Percentiles rank a stretch among this genome's conserved stretches.
Conservation (phyloP, 306 rosid genomes). For the Citrullus colocynthis region DNA sequence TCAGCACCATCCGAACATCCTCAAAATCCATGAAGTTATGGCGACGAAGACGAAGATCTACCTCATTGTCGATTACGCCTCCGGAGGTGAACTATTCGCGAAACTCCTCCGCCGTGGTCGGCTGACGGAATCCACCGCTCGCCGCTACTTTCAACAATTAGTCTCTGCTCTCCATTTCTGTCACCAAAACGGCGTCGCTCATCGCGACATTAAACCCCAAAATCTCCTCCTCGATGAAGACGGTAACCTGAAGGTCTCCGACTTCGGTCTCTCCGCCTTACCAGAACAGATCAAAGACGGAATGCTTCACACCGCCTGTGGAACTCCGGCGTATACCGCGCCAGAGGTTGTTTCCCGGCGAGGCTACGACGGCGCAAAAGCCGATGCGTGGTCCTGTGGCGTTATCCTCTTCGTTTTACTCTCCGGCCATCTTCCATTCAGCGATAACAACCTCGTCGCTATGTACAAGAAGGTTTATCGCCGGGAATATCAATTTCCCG, state of each 20-base stretch:
- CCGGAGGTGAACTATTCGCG: conserved; percentile 71
- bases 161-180: conserved; percentile 66
- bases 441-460: conserved; percentile 41
- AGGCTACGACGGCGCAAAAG: conserved; percentile 66
- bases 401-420: conserved; percentile 60
- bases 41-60: conserved; percentile 80
- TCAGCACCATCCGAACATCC: conserved; percentile 60
- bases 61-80: conserved; percentile 66
- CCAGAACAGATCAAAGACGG: conserved; percentile 70
- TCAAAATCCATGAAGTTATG: conserved; percentile 67
- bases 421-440: conserved; percentile 61
- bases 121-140: conserved; percentile 31
- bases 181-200: conserved; percentile 66
- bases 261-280: conserved; percentile 79
- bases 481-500: conserved; percentile 51
- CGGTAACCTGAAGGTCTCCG: conserved; percentile 66
- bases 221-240: conserved; percentile 57
- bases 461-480: conserved; percentile 48
- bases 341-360: conserved; percentile 59
- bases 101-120: conserved; percentile 40
- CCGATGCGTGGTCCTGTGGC: conserved; percentile 95
- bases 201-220: conserved; percentile 88
- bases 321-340: conserved; percentile 83
- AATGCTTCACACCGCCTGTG: conserved; percentile 77
- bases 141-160: conserved; percentile 64